Evolutionary conservation across 2,329 filamentous ascomycete species (phyloP).

Genomic region (Curvularia verruculosa): DNA sequence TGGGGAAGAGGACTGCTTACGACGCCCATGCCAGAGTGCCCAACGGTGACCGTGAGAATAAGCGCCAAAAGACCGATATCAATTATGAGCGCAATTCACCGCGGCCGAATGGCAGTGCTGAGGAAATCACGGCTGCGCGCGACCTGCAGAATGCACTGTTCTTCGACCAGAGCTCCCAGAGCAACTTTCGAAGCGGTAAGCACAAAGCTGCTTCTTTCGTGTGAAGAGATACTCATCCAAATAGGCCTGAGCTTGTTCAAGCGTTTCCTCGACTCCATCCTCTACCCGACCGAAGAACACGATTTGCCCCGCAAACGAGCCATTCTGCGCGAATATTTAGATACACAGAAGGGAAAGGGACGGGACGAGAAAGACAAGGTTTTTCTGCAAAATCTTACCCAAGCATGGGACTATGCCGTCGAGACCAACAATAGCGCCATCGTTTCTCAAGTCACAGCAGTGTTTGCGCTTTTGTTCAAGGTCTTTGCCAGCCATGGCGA

Average conservation of each 20-base stretch:
- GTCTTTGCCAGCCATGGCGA: constrained; percentile 76
- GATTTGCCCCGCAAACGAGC: constrained; percentile 56
- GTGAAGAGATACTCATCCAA: constrained; percentile 16
- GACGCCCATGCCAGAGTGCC: constrained; percentile 36
- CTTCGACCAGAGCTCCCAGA: constrained; percentile 46
- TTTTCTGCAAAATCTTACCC: constrained; percentile 79
- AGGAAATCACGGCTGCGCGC: constrained; percentile 43
- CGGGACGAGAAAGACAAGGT: constrained; percentile 63
- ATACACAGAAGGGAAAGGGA: constrained; percentile 59
- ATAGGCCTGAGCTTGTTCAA: constrained; percentile 73
- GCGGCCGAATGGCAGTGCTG: constrained; percentile 26
- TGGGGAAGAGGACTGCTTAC: constrained; percentile 44
- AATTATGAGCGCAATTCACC: constrained; percentile 35
- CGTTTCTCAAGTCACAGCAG: constrained; percentile 78
- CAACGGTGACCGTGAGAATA: constrained; percentile 32
- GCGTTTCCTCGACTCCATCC: constrained; percentile 67
- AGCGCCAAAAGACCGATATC: constrained; percentile 41
- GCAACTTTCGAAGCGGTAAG: constrained; percentile 40
- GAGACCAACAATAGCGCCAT: constrained; percentile 81
- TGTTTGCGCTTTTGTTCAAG: constrained; percentile 80
- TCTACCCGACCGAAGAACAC: constrained; percentile 61
- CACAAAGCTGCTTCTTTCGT: not conserved
- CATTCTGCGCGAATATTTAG: constrained; percentile 74
- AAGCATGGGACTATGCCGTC: constrained; percentile 84
- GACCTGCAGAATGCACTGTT: constrained; percentile 46